These are phyloP conservation scores for Talaromyces thailandensis DNA, from an alignment of 495 filamentous ascomycete genomes.

Conservation along the genomic window DNA sequence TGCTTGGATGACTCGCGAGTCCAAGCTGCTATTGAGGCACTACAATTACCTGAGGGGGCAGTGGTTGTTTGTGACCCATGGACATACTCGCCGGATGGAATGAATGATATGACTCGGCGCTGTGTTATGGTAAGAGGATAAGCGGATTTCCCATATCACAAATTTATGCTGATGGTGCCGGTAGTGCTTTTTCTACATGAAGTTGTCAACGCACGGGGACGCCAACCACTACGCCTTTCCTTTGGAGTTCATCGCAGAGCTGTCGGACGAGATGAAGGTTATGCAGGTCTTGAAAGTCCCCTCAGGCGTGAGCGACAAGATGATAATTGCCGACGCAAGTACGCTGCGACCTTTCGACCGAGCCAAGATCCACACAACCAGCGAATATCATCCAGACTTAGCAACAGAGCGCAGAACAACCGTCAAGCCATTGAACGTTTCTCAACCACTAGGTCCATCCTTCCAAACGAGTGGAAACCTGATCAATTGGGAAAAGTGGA, in stretches of 20 bases:
- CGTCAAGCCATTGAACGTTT: constrained; percentile 65
- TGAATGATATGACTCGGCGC: constrained; percentile 25
- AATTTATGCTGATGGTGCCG: background rate
- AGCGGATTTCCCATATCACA: background rate
- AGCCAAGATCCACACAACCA: constrained; percentile 40
- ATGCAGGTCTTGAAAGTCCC: constrained; percentile 33
- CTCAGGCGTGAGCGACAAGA: constrained; percentile 18
- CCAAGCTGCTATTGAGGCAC: constrained; percentile 13
- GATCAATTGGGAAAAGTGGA: constrained; percentile 57
- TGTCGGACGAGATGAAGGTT: constrained; percentile 50
- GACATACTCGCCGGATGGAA: constrained; percentile 31
- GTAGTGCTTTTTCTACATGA: constrained; percentile 28
- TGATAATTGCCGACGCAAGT: constrained; percentile 5
- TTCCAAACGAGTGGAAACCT: constrained; percentile 42
- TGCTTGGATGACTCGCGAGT: constrained; percentile 15
- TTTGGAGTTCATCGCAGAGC: constrained; percentile 57
- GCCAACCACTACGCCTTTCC: constrained; percentile 72
- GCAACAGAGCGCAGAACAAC: constrained; percentile 36
- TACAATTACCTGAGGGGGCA: constrained; percentile 21
- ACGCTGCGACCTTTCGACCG: constrained; percentile 16
- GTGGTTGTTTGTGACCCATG: constrained; percentile 25
- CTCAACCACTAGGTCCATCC: constrained; percentile 69
- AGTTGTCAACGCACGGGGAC: constrained; percentile 14
- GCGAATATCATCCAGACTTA: constrained; percentile 60
- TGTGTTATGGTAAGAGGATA: constrained; percentile 13